A percentile compares a stretch with the other conserved stretches of the same genome.
Evolutionary conservation across 2,329 filamentous ascomycete genomes (phyloP).

Genomic region (Elsinoe ampelina): DNA sequence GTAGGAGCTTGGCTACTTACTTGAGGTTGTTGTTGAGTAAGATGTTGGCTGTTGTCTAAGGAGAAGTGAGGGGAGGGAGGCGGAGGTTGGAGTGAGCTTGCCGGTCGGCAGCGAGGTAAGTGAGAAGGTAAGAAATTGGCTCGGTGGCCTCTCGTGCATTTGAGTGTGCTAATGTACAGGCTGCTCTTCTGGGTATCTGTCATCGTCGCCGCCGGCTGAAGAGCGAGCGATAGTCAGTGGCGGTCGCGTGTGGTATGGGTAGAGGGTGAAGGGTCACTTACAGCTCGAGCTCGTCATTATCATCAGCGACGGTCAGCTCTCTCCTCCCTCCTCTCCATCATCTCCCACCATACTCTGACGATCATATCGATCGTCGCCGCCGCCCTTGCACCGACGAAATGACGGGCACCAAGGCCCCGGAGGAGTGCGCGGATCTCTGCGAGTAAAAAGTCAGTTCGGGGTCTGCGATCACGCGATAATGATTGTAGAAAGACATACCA

Average conservation of each 20-base stretch:
- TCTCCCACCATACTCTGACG: background rate
- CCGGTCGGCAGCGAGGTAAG: background rate
- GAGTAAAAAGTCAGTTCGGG: background rate
- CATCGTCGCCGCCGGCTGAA: background rate
- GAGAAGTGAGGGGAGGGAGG: background rate
- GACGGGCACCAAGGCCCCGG: background rate
- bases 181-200: background rate
- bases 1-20: background rate
- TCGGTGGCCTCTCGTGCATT: background rate
- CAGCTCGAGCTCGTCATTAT: background rate
- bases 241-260: background rate
- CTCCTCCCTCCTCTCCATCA: background rate
- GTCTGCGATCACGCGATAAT: background rate
- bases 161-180: background rate
- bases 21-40: background rate
- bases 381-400: background rate
- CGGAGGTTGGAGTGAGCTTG: background rate
- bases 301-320: background rate
- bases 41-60: background rate
- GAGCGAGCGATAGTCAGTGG: background rate
- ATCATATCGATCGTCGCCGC: background rate
- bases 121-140: background rate
- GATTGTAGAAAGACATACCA: background rate
- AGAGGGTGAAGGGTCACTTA: background rate
- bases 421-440: slow-evolving; percentile 1